A percentile compares a stretch with the other conserved stretches of the same genome.
phyloP scores from a whole-genome alignment of 176 grass and related monocot species.

The Zea luxurians region DNA sequence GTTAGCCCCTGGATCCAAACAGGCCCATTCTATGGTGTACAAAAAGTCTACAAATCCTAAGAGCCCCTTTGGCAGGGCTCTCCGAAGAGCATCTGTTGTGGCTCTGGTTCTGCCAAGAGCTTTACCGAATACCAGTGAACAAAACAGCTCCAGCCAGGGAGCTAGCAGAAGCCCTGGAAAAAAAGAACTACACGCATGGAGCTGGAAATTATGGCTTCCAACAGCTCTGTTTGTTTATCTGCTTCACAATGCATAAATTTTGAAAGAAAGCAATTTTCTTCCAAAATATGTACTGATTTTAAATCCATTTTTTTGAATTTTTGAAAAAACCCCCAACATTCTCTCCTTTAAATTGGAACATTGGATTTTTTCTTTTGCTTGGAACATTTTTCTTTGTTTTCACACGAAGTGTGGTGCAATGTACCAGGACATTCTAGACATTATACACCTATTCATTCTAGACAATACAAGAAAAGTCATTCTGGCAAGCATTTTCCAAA shows the following conservation, averaged over 20 bases:
- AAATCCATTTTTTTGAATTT: background rate
- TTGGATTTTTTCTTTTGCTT: background rate
- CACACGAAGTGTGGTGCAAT: background rate
- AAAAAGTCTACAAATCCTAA: constrained; percentile 7
- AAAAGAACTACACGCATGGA: background rate
- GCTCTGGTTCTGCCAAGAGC: background rate
- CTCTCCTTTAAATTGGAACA: background rate
- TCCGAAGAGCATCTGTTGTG: background rate
- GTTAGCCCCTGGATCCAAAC: too few relatives aligned
- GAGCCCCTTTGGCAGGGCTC: background rate
- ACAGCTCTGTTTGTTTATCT: too few relatives aligned
- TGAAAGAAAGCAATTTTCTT: background rate
- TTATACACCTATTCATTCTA: background rate
- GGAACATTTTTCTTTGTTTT: background rate
- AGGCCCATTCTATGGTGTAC: constrained; percentile 15
- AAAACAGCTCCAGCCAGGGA: background rate
- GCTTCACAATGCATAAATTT: background rate
- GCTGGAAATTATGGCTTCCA: background rate
- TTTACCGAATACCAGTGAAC: background rate
- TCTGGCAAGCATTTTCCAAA: background rate
- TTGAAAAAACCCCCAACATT: background rate
- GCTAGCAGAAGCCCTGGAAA: background rate
- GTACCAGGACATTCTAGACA: background rate
- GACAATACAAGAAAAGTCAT: background rate
- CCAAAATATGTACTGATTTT: background rate